Evolutionary conservation across 1,284 basidiomycete genomes (phyloP), one percentile per base, ranked within the genome.

Genomic region (Lignosus rhinocerotis): DNA sequence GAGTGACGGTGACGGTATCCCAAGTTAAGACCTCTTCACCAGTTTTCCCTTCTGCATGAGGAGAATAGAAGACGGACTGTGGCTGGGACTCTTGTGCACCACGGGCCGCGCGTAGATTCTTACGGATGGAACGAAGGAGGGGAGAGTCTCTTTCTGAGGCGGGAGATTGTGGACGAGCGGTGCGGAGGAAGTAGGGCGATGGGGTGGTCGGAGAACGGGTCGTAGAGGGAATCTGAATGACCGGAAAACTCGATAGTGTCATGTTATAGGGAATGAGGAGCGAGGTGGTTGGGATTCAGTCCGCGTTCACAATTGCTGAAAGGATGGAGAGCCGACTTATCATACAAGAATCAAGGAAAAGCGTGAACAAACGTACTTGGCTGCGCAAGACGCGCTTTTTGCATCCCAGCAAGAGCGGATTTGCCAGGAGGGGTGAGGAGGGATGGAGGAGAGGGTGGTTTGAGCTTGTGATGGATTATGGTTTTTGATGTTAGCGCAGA

Each of bases 1-100:
- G 80, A 0, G 92, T 76, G 1, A 93, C 87, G 11, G 80, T 84
- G 56, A 77, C 76, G 14, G 79, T 80, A 62, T 87, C 85, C 93
- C 93, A 96, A 6, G 82, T 79, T 6, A 96, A 76, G 60, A 81
- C 78, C 57, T 83, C 79, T 52, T 80, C 78, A 17, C 69, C 68
- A 25, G 61, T 60, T n/a, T 47, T 52, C 10, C 53, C 59, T 25
- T 55, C 48, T n/a, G 48, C 50, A 31, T 48, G 43, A 1, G 58
- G 53, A 14, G 58, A 25, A 33, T 63, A 50, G 49, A 53, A 53
- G 51, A 61, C 30, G 46, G 60, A 63, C 19, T 60, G 65, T 14
- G 63, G 55, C 19, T 62, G 43, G 6, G 58, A 34, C 16, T 63
- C 56, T 17, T 65, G 59, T 19, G 51, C 38, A 3, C 61, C 62